These are phyloP conservation scores for Tricharina praecox DNA, from an alignment of 495 filamentous ascomycete species.

Conservation along the genomic window DNA sequence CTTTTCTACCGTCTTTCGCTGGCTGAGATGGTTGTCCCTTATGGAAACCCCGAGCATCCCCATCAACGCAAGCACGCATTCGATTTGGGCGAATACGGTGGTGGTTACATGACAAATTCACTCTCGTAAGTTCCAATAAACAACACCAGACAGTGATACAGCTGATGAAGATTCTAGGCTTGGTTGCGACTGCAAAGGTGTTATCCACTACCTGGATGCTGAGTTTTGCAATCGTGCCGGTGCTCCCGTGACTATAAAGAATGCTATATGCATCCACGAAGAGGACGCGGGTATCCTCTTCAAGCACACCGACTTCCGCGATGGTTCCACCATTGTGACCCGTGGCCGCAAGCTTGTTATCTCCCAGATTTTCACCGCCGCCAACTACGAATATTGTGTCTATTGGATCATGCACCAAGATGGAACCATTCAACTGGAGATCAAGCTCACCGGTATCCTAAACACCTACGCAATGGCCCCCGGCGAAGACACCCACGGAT, in stretches of 20 bases:
- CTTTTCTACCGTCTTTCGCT: conserved; percentile 86
- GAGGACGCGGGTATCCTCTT: conserved; percentile 87
- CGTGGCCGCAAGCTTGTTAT: conserved; percentile 75
- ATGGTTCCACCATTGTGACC: conserved; percentile 72
- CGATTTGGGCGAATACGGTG: conserved; percentile 85
- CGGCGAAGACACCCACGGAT: conserved; percentile 71
- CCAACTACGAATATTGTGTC: conserved; percentile 94
- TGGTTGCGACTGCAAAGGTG: conserved; percentile 90
- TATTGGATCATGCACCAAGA: conserved; percentile 94
- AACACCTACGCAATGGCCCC: conserved; percentile 80
- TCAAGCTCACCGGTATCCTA: conserved; percentile 88
- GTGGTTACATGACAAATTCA: conserved; percentile 90
- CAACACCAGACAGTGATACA: background rate
- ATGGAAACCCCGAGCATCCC: conserved; percentile 82
- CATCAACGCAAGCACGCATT: conserved; percentile 93
- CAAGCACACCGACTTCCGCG: conserved; percentile 93
- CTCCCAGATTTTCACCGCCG: conserved; percentile 87
- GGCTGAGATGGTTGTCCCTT: conserved; percentile 93
- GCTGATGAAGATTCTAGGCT: conserved; percentile 27
- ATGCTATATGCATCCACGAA: conserved; percentile 94
- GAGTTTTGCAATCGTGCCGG: conserved; percentile 72
- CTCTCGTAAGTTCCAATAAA: conserved; percentile 33
- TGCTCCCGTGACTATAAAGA: conserved; percentile 63
- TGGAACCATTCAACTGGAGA: conserved; percentile 82
- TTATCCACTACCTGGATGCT: conserved; percentile 77